phyloP scores from a whole-genome alignment of 1,284 basidiomycete genomes.

The Sparassis latifolia region DNA sequence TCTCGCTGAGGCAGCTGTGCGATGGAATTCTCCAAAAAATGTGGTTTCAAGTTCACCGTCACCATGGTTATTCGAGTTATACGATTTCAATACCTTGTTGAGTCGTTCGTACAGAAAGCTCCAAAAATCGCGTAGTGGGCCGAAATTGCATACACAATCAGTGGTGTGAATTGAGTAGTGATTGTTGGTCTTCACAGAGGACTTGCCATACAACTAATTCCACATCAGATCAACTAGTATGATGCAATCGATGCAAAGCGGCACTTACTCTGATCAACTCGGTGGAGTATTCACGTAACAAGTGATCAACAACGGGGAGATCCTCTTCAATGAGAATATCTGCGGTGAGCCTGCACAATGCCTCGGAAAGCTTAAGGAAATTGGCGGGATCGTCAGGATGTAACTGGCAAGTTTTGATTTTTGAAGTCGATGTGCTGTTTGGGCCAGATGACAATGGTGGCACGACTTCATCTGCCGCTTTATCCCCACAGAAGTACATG shows the following conservation, averaged over 20 bases:
- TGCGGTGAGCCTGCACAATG: slow-evolving; percentile 12
- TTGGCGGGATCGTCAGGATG: slow-evolving; percentile 20
- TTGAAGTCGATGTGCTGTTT: background rate
- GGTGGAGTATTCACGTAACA: slow-evolving; percentile 18
- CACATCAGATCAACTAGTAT: background rate
- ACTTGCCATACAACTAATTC: background rate
- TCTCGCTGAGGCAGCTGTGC: background rate
- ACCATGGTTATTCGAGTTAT: slow-evolving; percentile 11
- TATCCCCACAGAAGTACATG: slow-evolving; percentile 32
- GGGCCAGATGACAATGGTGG: background rate
- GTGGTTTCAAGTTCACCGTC: slow-evolving; percentile 16
- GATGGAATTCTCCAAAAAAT: slow-evolving; percentile 13
- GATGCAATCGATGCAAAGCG: slow-evolving; percentile 12
- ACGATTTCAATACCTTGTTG: slow-evolving; percentile 23
- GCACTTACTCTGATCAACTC: slow-evolving; percentile 15
- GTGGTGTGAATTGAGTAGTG: slow-evolving; percentile 6
- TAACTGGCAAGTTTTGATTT: slow-evolving; percentile 2
- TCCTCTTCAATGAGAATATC: slow-evolving; percentile 9
- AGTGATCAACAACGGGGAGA: slow-evolving; percentile 12
- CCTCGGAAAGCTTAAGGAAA: slow-evolving; percentile 20
- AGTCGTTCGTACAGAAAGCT: slow-evolving; percentile 20
- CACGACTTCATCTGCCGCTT: slow-evolving; percentile 6
- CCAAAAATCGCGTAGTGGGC: slow-evolving; percentile 23
- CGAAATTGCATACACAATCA: slow-evolving; percentile 14
- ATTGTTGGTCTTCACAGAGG: background rate